Base-by-base conservation (phyloP, 2,329 filamentous ascomycete genomes). In the Cladosporium halotolerans region DNA sequence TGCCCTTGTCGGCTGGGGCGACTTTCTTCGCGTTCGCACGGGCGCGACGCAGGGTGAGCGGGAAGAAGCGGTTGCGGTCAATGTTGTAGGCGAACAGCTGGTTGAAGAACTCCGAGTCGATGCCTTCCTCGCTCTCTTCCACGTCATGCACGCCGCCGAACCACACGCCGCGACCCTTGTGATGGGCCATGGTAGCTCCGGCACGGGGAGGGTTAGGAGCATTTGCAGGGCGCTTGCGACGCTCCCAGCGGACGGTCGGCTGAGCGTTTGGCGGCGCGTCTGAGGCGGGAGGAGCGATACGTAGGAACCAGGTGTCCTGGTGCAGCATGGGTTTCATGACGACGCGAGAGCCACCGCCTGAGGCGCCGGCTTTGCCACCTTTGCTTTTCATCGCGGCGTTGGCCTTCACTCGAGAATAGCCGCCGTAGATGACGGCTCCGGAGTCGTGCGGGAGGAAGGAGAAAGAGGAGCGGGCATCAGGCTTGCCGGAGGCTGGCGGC, bases 81-180 rank as follows among this genome's bases (percentile, higher is more conserved):
- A 96, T 84, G 66, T 95, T 96, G 89, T 91, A 97, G 4, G 91
- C 88, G 64, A 88, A 95, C 19, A 97, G 73, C 53, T 85, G 81
- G 63, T 96, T 92, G 75, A 97, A 99, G 72, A 99, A 99, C 68
- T 96, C 91, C 66, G 89, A 95, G 52, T 99, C 92, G 60, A 99
- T 95, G 3, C 88, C 90, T 69, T 99, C 93, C 50, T 70, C 68
- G 50, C 64, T 66, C 53, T 67, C 65, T 53, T 70, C 67, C 2
- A 70, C 67, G 54, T 70, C 67, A 63, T 96, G 89, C 3, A 99
- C 93, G 49, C 93, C 93, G 42, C 93, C 93, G 67, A 97, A 97
- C 63, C 89, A 73, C 54, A 99, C 92, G 1, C 93, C 93, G 56
- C 93, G 83, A 0, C 92, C 91, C 70, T 92, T 93, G 73, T 99